Conservation (phyloP, 1,139 yeast species). For the Taphrina wiesneri region DNA sequence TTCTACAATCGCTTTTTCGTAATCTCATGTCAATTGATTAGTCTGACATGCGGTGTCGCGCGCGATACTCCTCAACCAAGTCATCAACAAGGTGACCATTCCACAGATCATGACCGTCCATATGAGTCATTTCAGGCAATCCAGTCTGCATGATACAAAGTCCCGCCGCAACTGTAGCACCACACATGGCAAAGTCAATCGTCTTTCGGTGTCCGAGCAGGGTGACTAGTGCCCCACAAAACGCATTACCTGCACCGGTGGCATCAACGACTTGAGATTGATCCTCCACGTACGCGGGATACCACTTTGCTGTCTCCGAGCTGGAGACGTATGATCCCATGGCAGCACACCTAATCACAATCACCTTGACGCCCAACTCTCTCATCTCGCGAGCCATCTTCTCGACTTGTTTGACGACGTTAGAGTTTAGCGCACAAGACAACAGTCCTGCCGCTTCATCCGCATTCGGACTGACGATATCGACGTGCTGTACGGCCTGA, state of each 20-base stretch:
- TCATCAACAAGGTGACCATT: conserved; percentile 12
- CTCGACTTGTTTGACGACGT: neutral
- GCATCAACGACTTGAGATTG: conserved; percentile 66
- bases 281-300: conserved; percentile 45
- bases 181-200: conserved; percentile 15
- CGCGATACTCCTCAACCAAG: neutral
- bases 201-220: conserved; percentile 48
- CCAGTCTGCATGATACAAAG: conserved; percentile 34
- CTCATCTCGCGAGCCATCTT: conserved; percentile 1
- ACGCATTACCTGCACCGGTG: conserved; percentile 92
- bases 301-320: neutral
- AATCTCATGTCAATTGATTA: no score
- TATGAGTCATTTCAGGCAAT: conserved; percentile 6
- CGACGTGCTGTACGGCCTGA: conserved; percentile 53
- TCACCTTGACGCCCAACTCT: neutral
- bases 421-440: neutral
- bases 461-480: conserved; percentile 77
- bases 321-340: neutral
- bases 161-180: conserved; percentile 31
- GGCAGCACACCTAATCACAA: conserved; percentile 8
- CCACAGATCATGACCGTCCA: conserved; percentile 21
- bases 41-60: neutral
- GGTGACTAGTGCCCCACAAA: conserved; percentile 75
- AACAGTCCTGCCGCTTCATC: conserved; percentile 67
- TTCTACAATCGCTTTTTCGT: no score